These are phyloP conservation scores for Elongisporangium senticosum DNA, from an alignment of 352 stramenopile genomes.

Conservation along the genomic window DNA sequence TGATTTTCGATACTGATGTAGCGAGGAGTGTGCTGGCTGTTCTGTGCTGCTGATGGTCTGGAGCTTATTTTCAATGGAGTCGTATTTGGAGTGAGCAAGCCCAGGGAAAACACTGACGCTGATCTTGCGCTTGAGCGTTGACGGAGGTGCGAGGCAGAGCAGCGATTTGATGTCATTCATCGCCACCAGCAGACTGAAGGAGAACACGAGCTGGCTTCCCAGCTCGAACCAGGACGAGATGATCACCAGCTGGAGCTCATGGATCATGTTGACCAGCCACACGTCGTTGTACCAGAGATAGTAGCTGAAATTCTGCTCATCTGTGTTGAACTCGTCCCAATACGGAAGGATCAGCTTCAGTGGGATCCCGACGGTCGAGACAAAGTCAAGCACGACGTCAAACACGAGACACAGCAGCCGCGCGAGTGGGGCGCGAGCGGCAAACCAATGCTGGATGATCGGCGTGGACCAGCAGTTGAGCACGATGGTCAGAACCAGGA, in stretches of 20 bases:
- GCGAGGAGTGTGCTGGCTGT: neutral
- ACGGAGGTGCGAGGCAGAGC: neutral
- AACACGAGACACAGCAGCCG: conserved; percentile 9
- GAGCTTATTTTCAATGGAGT: conserved; percentile 1
- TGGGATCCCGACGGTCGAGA: conserved; percentile 18
- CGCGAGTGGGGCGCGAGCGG: neutral
- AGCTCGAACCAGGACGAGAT: conserved; percentile 32
- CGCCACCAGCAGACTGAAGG: conserved; percentile 20
- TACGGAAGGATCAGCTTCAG: conserved; percentile 12
- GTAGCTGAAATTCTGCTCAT: neutral
- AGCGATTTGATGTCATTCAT: conserved; percentile 29
- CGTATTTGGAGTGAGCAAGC: neutral
- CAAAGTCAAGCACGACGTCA: conserved; percentile 18
- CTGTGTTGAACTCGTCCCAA: conserved; percentile 7
- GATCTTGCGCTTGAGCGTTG: neutral
- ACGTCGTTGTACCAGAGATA: conserved; percentile 20
- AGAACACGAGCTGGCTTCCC: conserved; percentile 26
- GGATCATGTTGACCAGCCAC: conserved; percentile 14
- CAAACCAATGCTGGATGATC: conserved; percentile 10
- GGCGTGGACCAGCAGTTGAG: conserved; percentile 23
- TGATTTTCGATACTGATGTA: neutral
- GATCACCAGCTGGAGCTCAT: conserved; percentile 26
- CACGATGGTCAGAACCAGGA: conserved; percentile 17
- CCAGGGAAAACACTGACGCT: neutral
- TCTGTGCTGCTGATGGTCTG: neutral